Evolutionary conservation across 2,329 filamentous ascomycete species (phyloP), one percentile per base, ranked within the genome.

Genomic region (Verticillium isaacii): DNA sequence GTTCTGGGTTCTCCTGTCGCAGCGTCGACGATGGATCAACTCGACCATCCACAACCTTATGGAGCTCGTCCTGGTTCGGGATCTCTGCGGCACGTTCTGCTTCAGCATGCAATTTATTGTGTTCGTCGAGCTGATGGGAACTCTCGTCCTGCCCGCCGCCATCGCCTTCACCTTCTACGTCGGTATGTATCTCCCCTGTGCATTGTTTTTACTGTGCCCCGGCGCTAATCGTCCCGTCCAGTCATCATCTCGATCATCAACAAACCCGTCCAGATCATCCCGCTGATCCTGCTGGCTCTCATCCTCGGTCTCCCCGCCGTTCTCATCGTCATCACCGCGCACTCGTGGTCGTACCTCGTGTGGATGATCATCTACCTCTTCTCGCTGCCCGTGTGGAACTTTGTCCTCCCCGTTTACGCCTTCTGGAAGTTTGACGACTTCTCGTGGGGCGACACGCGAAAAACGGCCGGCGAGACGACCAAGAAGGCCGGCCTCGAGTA

Each of bases 341-440:
- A 98, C 76, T 92, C 92, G 45, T 89, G 89, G 84, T 90, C 91
- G 1, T 99, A 99, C 72, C 89, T 99, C 52, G 77, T 90, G 54
- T 99, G 95, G 95, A 98, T 99, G 95, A 74, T 95, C 54, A 95
- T 98, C 75, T 99, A 99, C 75, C 86, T 99, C 19, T 60, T 93
- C 56, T 97, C 95, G 1, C 86, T 99, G 1, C 96, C 96, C 0
- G 85, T 99, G 62, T 99, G 95, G 95, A 99, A 99, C 77, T 97
- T 99, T 74, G 83, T 99, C 41, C 87, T 99, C 9, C 95, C 95
- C 0, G 86, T 87, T 8, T 99, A 99, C 73, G 90, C 95, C 3
- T 99, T 94, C 82, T 99, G 95, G 95, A 98, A 99, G 79, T 99
- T 99, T 74, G 95, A 99, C 74, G 95, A 99, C 80, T 99, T 99